Percentiles rank a stretch among this genome's conserved stretches.
These are phyloP conservation scores for Nakaseomyces nivariensis DNA, from an alignment of 1,139 yeast species.

Conservation along the genomic window DNA sequence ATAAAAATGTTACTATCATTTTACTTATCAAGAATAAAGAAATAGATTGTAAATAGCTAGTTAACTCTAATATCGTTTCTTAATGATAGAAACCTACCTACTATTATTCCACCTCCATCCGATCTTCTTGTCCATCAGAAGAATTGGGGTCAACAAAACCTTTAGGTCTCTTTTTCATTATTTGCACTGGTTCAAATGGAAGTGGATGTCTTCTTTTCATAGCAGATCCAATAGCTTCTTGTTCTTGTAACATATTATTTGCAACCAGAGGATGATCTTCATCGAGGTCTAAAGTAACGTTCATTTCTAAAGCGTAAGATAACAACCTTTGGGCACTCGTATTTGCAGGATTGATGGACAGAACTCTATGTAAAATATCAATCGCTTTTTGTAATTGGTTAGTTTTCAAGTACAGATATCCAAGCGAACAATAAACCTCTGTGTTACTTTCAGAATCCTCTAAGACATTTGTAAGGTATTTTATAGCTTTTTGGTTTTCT, in stretches of 20 bases:
- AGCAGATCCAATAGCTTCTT: slow-evolving; percentile 7
- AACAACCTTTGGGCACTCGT: slow-evolving; percentile 77
- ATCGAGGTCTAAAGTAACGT: slow-evolving; percentile 30
- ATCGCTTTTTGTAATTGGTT: slow-evolving; percentile 61
- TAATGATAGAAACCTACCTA: too few relatives aligned
- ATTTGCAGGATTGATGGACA: slow-evolving; percentile 71
- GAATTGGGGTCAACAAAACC: not conserved
- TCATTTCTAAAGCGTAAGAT: slow-evolving; percentile 69
- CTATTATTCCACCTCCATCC: slow-evolving; percentile 12
- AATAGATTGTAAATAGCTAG: not conserved
- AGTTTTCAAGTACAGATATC: slow-evolving; percentile 64
- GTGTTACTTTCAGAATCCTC: slow-evolving; percentile 63
- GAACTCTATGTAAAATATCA: slow-evolving; percentile 67
- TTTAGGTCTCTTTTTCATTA: slow-evolving; percentile 10
- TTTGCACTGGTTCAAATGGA: slow-evolving; percentile 8
- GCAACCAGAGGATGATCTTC: slow-evolving; percentile 28
- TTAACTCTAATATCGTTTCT: too few relatives aligned
- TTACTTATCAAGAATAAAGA: not conserved
- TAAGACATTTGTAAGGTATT: slow-evolving; percentile 67
- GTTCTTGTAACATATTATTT: slow-evolving; percentile 19
- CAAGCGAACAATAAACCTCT: slow-evolving; percentile 74
- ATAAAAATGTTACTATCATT: not conserved
- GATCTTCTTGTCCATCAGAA: not conserved
- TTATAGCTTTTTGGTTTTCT: slow-evolving; percentile 55
- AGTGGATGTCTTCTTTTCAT: slow-evolving; percentile 15